Base-by-base conservation (phyloP, 768 basidiomycete species). In the Hortiboletus flavorubellus region DNA sequence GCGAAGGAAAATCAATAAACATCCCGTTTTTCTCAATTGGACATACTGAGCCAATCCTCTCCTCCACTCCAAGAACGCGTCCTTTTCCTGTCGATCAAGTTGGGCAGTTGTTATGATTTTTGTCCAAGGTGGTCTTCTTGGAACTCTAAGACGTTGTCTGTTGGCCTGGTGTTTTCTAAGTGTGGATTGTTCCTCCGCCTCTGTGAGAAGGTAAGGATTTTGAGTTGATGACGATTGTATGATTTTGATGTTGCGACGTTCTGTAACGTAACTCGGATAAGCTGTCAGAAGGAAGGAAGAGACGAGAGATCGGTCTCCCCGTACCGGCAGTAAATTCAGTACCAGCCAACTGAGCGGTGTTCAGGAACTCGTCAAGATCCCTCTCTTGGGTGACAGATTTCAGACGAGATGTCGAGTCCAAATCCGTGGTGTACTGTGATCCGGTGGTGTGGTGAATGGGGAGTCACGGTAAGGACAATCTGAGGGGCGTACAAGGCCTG, bases 281-380 rank as follows among this genome's bases (percentile, higher is more conserved):
- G 64, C 40, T 46, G 26, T 53, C 23, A 39, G n/a, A 29, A 47
- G 38, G 34, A 46, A 39, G n/a, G 21, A 11, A 39, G 15, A 29
- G 40, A 16, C 4, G 42, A 33, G 30, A 26, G 10, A 48, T 35
- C 18, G 41, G 38, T 37, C 37, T 47, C 31, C 26, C 63, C 82
- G 35, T 56, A 96, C 95, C 96, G 35, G 96, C 96, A 16, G 93
- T 91, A 67, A 99, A 99, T 63, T 99, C 93, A 11, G 90, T 90
- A 48, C 89, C 96, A 14, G 97, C 97, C 51, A 99, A 76, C 64
- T 93, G 90, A 10, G 97, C 97, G 12, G 92, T 97, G 66, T 84
- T 95, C 52, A 99, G 73, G 69, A 99, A 99, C 72, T 95, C 96
- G 61, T 98, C 94, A 18, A 99, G 77, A 75, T 98, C 94, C 52